phyloP scores from a whole-genome alignment of 768 basidiomycete genomes.

The Trametes gibbosa region DNA sequence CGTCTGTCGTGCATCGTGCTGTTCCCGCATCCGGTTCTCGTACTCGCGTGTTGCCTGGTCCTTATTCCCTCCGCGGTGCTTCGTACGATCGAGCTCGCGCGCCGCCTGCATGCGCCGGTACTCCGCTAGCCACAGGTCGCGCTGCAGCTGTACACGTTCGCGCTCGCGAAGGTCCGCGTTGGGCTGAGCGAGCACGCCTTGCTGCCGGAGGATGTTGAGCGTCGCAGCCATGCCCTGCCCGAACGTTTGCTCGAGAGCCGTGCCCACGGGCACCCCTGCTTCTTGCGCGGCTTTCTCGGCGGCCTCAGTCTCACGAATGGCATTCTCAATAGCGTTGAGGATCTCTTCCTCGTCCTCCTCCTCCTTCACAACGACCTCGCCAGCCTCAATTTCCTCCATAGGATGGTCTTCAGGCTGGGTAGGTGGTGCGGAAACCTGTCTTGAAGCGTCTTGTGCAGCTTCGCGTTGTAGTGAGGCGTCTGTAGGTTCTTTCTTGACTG shows the following conservation, averaged over 20 bases:
- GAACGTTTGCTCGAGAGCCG: slow-evolving; percentile 76
- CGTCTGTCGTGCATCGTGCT: slow-evolving; percentile 81
- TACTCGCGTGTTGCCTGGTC: slow-evolving; percentile 95
- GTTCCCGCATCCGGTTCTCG: slow-evolving; percentile 89
- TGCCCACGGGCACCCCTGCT: slow-evolving; percentile 49
- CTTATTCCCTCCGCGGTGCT: slow-evolving; percentile 75
- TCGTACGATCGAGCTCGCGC: slow-evolving; percentile 76
- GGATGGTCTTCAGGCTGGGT: slow-evolving; percentile 60
- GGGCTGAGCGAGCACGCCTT: slow-evolving; percentile 78
- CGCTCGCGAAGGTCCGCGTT: slow-evolving; percentile 66
- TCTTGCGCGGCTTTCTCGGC: slow-evolving; percentile 44
- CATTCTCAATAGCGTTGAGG: slow-evolving; percentile 74
- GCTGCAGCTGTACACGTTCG: slow-evolving; percentile 78
- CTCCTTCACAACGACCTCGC: slow-evolving; percentile 81
- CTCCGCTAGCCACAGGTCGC: slow-evolving; percentile 88
- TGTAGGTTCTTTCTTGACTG: slow-evolving; percentile 33
- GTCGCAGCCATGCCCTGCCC: slow-evolving; percentile 86
- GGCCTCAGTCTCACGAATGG: slow-evolving; percentile 57
- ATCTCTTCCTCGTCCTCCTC: slow-evolving; percentile 73
- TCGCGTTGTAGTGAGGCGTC: slow-evolving; percentile 21
- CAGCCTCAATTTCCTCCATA: slow-evolving; percentile 77
- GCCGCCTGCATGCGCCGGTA: slow-evolving; percentile 72
- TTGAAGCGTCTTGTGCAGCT: slow-evolving; percentile 26
- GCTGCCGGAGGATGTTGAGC: slow-evolving; percentile 82
- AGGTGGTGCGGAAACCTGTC: slow-evolving; percentile 17